Evolutionary conservation across 2,329 filamentous ascomycete genomes (phyloP).

Genomic region (Thelonectria olida): DNA sequence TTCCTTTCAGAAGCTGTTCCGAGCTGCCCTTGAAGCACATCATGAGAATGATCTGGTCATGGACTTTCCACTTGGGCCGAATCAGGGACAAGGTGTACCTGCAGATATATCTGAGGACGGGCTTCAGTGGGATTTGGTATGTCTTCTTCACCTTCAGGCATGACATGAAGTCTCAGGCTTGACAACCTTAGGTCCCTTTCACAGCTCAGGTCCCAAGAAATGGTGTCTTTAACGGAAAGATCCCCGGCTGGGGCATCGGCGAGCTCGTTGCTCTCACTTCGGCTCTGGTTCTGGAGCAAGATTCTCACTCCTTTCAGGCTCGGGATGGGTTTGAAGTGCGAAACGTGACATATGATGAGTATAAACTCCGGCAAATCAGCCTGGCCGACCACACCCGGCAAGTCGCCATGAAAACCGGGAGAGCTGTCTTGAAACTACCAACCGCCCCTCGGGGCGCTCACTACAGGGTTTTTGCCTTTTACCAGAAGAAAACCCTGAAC

Average conservation of each 20-base stretch:
- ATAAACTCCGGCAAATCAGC: background rate
- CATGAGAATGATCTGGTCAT: background rate
- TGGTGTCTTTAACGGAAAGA: background rate
- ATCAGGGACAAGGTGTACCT: constrained; percentile 20
- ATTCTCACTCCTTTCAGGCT: no score
- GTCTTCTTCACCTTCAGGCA: no score
- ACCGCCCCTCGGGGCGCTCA: background rate
- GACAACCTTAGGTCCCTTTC: background rate
- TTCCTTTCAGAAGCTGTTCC: background rate
- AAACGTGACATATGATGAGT: constrained; percentile 11
- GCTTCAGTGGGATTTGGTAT: constrained; percentile 18
- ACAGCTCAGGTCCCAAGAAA: background rate
- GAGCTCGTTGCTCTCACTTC: constrained; percentile 5
- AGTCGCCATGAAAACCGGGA: background rate
- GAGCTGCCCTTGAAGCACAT: background rate
- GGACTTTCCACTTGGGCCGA: constrained; percentile 18
- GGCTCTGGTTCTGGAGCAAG: background rate
- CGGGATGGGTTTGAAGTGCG: no score
- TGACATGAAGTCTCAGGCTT: no score
- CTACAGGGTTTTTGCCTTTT: constrained; percentile 11
- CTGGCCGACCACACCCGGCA: background rate
- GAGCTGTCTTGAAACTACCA: background rate
- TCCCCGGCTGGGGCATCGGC: constrained; percentile 8
- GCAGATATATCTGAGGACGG: constrained; percentile 2
- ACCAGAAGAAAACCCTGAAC: background rate